Base-by-base conservation (phyloP, 495 filamentous ascomycete species). In the Bryoglossum gracile region DNA sequence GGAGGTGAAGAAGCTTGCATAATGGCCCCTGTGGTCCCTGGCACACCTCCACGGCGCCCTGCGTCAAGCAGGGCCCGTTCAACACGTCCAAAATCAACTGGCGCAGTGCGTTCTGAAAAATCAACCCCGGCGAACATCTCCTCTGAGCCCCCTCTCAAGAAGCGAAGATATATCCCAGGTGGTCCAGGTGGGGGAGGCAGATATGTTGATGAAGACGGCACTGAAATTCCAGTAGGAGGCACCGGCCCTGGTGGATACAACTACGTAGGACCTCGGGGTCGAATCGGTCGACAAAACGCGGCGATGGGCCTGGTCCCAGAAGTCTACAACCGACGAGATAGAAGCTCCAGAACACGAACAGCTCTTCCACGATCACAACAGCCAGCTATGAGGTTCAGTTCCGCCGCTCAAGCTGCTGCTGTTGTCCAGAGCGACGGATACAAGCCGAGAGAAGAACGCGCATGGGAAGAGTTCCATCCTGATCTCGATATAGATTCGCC, bases 401-500 rank as follows among this genome's bases (percentile, higher is more conserved):
- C 86, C 14, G 87, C 89, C 17, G 88, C 89, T 19, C 87, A 88
- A 8, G 87, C 87, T 16, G 84, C 87, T 30, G 88, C 88, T 19
- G 77, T 88, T 19, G 87, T 87, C 40, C 86, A 91, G 54, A 89
- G 83, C 51, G 91, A 96, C 68, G 89, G 89, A 13, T 96, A 95
- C 67, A 97, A 99, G 62, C 92, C 92, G 2, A 75, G 92, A 48
- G 92, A 99, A 64, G 92, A 99, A 66, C 82, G 90, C 46, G 86
- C 87, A 11, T 99, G 90, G 86, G 87, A 94, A 58, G 94, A 97
- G 65, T 97, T 95, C 46, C 92, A 99, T 64, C 89, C 85, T 10
- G 84, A 95, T 57, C 75, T 99, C 26, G 90, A 97, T 64, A 85
- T 94, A 50, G 87, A 92, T 39, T 74, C 73, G 22, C 76, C 72